Evolutionary conservation across 2,329 filamentous ascomycete species (phyloP).

Genomic region (Beauveria brongniartii): DNA sequence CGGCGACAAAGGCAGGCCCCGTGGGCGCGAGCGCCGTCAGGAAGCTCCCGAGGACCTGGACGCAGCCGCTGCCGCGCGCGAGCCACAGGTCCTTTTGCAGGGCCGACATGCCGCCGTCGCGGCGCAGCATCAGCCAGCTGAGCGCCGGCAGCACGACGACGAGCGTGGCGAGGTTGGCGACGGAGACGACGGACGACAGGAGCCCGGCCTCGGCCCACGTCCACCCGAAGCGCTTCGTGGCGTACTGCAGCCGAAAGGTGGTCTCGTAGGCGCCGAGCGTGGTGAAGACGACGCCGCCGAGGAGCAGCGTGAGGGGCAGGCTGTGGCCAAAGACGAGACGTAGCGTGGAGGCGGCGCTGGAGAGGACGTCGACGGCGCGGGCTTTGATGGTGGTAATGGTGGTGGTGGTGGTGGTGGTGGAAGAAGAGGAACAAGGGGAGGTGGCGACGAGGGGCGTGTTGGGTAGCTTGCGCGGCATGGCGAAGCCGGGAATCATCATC

Average conservation of each 20-base stretch:
- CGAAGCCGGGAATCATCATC: constrained; percentile 1
- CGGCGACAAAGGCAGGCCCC: not conserved
- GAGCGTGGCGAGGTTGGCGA: constrained; percentile 2
- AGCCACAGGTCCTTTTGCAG: constrained; percentile 10
- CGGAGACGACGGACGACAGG: not conserved
- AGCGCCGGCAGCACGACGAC: constrained; percentile 4
- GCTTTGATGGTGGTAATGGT: not conserved
- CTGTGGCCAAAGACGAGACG: not conserved
- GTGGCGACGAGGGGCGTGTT: not conserved
- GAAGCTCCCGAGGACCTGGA: constrained; percentile 9
- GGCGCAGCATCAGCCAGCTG: not conserved
- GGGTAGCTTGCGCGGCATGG: constrained; percentile 4
- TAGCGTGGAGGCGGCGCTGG: not conserved
- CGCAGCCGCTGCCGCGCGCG: not conserved
- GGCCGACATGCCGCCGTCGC: not conserved
- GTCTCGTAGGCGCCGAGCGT: constrained; percentile 6
- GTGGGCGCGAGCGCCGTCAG: constrained; percentile 7
- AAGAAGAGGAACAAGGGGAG: no score
- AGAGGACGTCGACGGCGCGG: not conserved
- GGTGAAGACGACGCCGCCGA: constrained; percentile 8
- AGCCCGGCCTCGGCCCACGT: constrained; percentile 10
- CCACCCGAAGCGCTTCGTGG: constrained; percentile 8
- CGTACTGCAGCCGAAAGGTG: constrained; percentile 7
- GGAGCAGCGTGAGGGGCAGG: constrained; percentile 5
- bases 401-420: not conserved